Percentiles rank a stretch among this genome's conserved stretches.
These are phyloP conservation scores for Mortierella sp. DNA, from an alignment of 371 early-diverging fungal genomes.

Conservation along the genomic window DNA sequence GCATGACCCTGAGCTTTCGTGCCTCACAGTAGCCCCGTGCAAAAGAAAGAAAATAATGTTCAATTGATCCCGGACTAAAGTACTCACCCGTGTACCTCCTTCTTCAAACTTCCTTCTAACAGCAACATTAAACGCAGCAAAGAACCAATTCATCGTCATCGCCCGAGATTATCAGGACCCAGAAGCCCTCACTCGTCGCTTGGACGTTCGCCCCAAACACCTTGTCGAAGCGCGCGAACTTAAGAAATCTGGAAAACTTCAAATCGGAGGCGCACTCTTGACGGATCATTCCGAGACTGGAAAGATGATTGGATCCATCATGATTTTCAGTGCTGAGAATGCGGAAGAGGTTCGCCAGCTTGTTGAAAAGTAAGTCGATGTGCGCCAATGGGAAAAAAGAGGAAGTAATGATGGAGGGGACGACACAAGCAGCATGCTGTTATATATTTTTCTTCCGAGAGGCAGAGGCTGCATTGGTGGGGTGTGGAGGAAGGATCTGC, in stretches of 20 bases:
- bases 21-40: background rate
- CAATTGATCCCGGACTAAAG: background rate
- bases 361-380: constrained; percentile 45
- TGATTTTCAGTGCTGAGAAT: constrained; percentile 65
- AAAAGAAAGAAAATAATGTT: background rate
- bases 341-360: constrained; percentile 60
- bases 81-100: background rate
- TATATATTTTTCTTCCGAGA: background rate
- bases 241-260: constrained; percentile 53
- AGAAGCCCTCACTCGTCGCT: constrained; percentile 64
- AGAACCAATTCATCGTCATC: constrained; percentile 66
- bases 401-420: no score
- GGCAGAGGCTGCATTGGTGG: background rate
- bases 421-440: no score
- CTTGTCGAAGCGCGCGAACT: constrained; percentile 52
- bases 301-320: constrained; percentile 71
- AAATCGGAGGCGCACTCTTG: constrained; percentile 70
- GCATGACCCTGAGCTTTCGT: background rate
- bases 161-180: constrained; percentile 66
- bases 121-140: constrained; percentile 20
- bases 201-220: constrained; percentile 63
- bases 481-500: no score
- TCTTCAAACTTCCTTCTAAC: no score
- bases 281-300: constrained; percentile 52
- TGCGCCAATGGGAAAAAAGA: no score